Conservation (phyloP, 2,329 filamentous ascomycete species). For the Aspergillus sp. region DNA sequence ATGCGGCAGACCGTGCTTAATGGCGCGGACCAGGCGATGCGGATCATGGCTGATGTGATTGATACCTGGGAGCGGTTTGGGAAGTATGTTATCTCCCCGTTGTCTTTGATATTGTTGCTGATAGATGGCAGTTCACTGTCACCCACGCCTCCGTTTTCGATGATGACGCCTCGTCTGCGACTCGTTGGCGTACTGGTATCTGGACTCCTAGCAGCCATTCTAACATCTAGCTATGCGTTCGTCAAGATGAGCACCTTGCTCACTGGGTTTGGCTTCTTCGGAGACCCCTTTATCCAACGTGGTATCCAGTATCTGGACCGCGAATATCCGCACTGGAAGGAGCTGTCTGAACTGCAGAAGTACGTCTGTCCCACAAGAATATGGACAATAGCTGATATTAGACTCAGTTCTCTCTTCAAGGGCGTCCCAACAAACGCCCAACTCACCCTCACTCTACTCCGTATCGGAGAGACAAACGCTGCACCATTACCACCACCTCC, state of each 20-base stretch:
- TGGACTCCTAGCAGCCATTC: slow-evolving; percentile 53
- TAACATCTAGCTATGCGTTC: slow-evolving; percentile 60
- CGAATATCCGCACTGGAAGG: slow-evolving; percentile 70
- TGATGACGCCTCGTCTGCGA: slow-evolving; percentile 52
- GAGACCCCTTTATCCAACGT: slow-evolving; percentile 68
- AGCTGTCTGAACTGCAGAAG: slow-evolving; percentile 72
- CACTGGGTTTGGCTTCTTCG: slow-evolving; percentile 74
- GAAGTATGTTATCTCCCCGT: slow-evolving; percentile 46
- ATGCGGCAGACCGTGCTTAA: slow-evolving; percentile 76
- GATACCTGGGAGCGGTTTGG: slow-evolving; percentile 65
- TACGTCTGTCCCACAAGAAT: slow-evolving; percentile 20
- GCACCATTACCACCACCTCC: slow-evolving; percentile 70
- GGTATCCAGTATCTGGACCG: slow-evolving; percentile 52
- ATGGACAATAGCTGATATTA: slow-evolving; percentile 8
- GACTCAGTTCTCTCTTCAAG: slow-evolving; percentile 65
- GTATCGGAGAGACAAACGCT: slow-evolving; percentile 78
- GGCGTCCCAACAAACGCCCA: slow-evolving; percentile 86
- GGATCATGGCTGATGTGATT: slow-evolving; percentile 57
- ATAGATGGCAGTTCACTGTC: background rate
- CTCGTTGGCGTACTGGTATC: slow-evolving; percentile 57
- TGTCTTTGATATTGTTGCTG: background rate
- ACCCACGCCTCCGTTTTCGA: slow-evolving; percentile 56
- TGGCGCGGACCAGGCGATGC: slow-evolving; percentile 73
- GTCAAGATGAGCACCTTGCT: slow-evolving; percentile 66
- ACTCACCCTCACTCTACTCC: slow-evolving; percentile 75